Conservation (phyloP, 2,329 filamentous ascomycete species). For the Pseudomassariella vexata region DNA sequence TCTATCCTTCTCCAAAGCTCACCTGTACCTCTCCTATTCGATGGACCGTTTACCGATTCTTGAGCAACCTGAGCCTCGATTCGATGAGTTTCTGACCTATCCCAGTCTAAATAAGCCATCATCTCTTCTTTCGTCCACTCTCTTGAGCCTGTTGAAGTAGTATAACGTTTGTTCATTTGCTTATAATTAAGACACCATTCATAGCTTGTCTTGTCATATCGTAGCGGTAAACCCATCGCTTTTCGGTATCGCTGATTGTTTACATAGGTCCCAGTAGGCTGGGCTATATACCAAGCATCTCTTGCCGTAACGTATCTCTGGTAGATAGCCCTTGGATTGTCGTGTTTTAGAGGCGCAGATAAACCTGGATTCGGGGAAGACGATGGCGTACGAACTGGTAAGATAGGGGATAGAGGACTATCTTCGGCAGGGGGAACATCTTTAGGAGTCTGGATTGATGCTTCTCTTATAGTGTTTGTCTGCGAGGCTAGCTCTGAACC, state of each 20-base stretch:
- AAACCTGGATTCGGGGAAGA: no score
- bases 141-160: constrained; percentile 8
- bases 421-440: background rate
- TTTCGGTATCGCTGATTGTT: constrained; percentile 16
- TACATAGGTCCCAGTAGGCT: constrained; percentile 10
- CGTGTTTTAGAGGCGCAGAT: constrained; percentile 5
- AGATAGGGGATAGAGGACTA: no score
- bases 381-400: no score
- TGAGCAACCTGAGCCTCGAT: constrained; percentile 1
- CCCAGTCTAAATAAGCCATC: constrained; percentile 12
- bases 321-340: constrained; percentile 13
- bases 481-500: constrained; percentile 1
- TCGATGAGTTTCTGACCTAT: background rate
- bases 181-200: constrained; percentile 14
- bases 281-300: constrained; percentile 12
- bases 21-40: constrained; percentile 1
- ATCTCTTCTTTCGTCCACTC: constrained; percentile 17
- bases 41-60: background rate
- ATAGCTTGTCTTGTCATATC: constrained; percentile 12
- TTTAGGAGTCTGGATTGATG: background rate
- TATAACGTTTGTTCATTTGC: constrained; percentile 10
- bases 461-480: background rate
- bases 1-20: constrained; percentile 1
- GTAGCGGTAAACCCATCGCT: constrained; percentile 11
- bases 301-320: constrained; percentile 12